phyloP scores from a whole-genome alignment of 768 basidiomycete genomes.

The Suillus paluster region DNA sequence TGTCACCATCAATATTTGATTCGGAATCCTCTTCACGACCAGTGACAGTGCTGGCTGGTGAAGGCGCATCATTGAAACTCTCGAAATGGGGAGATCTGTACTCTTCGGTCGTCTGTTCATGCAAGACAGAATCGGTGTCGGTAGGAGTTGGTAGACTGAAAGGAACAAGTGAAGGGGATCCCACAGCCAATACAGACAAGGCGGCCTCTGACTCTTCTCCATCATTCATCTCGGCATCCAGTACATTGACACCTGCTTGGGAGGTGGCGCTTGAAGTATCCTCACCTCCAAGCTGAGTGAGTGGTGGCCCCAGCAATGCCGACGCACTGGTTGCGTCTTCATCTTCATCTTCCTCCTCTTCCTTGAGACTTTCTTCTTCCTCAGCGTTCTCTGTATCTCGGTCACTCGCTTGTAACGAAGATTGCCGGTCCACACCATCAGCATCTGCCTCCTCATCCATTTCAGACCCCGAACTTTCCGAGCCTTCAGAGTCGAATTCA shows the following conservation, averaged over 20 bases:
- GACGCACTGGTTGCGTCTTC: slow-evolving; percentile 35
- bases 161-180: neutral
- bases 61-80: slow-evolving; percentile 3
- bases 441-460: slow-evolving; percentile 7
- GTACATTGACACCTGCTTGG: neutral
- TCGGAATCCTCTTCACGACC: neutral
- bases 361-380: slow-evolving; percentile 5
- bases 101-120: slow-evolving; percentile 5
- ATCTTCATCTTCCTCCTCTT: slow-evolving; percentile 36
- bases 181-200: neutral
- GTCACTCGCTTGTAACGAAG: slow-evolving; percentile 6
- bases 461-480: slow-evolving; percentile 32
- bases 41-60: slow-evolving; percentile 3
- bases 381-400: slow-evolving; percentile 7
- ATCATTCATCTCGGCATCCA: neutral
- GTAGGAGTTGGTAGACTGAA: neutral
- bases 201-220: slow-evolving; percentile 1
- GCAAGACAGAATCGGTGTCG: slow-evolving; percentile 2
- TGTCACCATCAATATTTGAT: neutral
- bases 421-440: slow-evolving; percentile 9
- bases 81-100: slow-evolving; percentile 7
- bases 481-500: slow-evolving; percentile 24
- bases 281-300: slow-evolving; percentile 16
- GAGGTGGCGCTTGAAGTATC: neutral
- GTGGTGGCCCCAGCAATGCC: slow-evolving; percentile 28